Evolutionary conservation across 768 basidiomycete species (phyloP), one percentile per base, ranked within the genome.

Genomic region (Auricularia sp.): DNA sequence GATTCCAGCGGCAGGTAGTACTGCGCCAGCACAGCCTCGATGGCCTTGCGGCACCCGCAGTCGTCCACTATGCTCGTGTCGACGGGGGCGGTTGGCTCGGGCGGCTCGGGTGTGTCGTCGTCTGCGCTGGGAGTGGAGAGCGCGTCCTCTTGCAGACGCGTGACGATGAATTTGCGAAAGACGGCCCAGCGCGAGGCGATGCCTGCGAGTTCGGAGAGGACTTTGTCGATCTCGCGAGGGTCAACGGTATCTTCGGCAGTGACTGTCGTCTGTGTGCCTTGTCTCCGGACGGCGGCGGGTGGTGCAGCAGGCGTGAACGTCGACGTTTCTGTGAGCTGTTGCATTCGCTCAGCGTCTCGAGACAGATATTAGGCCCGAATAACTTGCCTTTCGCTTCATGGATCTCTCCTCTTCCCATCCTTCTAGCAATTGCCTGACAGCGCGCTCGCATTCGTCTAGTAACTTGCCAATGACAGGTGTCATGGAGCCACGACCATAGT

Each of bases 401-500:
- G 82, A 76, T 62, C 97, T 79, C 71, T 98, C 95, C 72, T 97
- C 94, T 70, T 90, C 90, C 96, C 97, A 99, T 21, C 87, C 84
- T 56, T 86, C 84, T 3, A 93, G 76, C 1, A 96, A 78, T 33
- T 81, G 81, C 68, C 84, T 83, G 0, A 92, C 87, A 18, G 96
- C 89, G 36, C 86, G 80, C 74, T 98, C 96, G 63, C 90, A 91
- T 72, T 98, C 95, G 64, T 87, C 83, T 60, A 97, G 74, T 7
- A 99, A 78, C 53, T 86, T 81, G 29, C 81, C 77, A 2, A 94
- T 83, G 12, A 96, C 93, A 42, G 76, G 82, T 51, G 80, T 77
- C 96, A 98, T 98, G 73, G 89, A 88, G 0, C 93, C 90, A 8
- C 74, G 69, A 0, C 97, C 97, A 70, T 99, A 99, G 75, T 99